Evolutionary conservation across 495 filamentous ascomycete species (phyloP).

Genomic region (Annulohypoxylon bovei): DNA sequence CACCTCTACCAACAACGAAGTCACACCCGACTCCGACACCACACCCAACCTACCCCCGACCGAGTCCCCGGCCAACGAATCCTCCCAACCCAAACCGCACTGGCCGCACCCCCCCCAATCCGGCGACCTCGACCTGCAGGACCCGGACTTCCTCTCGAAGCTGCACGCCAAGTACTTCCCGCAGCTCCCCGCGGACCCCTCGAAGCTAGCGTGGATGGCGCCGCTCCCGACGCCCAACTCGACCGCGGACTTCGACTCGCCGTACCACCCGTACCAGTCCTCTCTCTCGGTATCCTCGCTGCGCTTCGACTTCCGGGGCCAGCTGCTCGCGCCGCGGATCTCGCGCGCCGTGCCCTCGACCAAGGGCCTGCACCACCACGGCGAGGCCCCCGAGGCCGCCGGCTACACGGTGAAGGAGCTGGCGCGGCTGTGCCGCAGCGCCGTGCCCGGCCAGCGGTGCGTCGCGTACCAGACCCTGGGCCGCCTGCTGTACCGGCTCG

Average conservation of each 20-base stretch:
- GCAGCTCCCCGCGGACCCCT: conserved; percentile 81
- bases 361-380: conserved; percentile 92
- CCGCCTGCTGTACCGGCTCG: conserved; percentile 83
- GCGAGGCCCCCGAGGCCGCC: conserved; percentile 88
- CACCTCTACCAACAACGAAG: conserved; percentile 38
- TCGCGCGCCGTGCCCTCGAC: conserved; percentile 75
- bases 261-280: conserved; percentile 80
- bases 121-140: conserved; percentile 82
- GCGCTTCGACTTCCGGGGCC: conserved; percentile 88
- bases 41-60: conserved; percentile 44
- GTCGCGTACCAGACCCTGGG: conserved; percentile 92
- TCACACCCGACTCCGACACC: conserved; percentile 8
- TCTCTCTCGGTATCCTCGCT: conserved; percentile 79
- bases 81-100: conserved; percentile 46
- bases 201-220: conserved; percentile 89
- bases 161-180: conserved; percentile 96
- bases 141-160: conserved; percentile 80
- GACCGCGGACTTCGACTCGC: conserved; percentile 68
- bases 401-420: conserved; percentile 95
- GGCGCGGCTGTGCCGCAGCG: conserved; percentile 80
- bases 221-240: conserved; percentile 68
- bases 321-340: conserved; percentile 76
- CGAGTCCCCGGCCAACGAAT: conserved; percentile 58
- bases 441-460: conserved; percentile 86
- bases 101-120: conserved; percentile 51